Evolutionary conservation across 1,139 yeast species (phyloP).

Genomic region (Yarrowia galli): DNA sequence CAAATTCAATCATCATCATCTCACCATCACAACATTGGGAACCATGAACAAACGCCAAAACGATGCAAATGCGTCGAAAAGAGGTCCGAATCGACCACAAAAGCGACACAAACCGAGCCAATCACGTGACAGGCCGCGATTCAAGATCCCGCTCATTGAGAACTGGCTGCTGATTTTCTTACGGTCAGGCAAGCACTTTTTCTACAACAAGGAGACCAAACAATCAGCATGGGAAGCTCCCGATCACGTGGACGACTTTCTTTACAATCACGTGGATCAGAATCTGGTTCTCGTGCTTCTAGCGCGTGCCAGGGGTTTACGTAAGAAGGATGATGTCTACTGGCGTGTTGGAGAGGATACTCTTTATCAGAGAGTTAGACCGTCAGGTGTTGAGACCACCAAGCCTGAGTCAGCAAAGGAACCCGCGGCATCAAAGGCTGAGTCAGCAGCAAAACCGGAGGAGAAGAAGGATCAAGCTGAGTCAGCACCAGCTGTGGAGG

Average conservation of each 20-base stretch:
- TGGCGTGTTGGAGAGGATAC: conserved; percentile 36
- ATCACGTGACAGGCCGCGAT: conserved; percentile 44
- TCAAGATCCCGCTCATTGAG: conserved; percentile 43
- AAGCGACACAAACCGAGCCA: conserved; percentile 22
- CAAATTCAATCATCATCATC: neutral
- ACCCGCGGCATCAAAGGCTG: no score
- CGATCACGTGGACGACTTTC: conserved; percentile 48
- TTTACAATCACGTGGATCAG: conserved; percentile 50
- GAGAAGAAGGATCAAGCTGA: no score
- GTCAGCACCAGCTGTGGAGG: neutral
- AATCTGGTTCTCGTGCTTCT: conserved; percentile 53
- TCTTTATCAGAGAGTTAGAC: conserved; percentile 5
- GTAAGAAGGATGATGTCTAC: conserved; percentile 43
- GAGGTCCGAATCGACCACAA: neutral
- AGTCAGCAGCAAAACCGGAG: neutral
- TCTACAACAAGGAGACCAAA: conserved; percentile 50
- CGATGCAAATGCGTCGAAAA: neutral
- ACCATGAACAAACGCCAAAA: conserved; percentile 31
- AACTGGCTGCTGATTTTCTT: conserved; percentile 58
- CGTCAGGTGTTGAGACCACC: conserved; percentile 36
- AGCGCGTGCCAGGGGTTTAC: conserved; percentile 58
- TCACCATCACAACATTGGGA: neutral
- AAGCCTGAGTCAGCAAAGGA: neutral
- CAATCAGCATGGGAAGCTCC: conserved; percentile 54
- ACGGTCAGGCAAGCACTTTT: conserved; percentile 57